Evolutionary conservation across 176 grass and related monocot species (phyloP).

Genomic region (Oryza glaberrima): DNA sequence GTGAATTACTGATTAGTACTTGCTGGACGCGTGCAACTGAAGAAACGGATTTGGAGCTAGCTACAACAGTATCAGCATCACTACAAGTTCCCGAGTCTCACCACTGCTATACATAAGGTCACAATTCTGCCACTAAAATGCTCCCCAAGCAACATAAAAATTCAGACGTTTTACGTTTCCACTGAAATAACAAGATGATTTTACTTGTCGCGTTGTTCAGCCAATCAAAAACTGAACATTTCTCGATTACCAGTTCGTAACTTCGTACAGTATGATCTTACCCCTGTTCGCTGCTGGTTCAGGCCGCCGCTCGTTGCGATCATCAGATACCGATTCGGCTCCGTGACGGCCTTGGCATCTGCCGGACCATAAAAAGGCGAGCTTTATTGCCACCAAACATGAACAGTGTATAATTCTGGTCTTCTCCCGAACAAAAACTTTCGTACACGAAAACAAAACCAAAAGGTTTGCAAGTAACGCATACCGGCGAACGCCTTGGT

Average conservation of each 20-base stretch:
- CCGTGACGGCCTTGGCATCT: constrained; percentile 59
- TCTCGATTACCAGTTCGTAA: constrained; percentile 1
- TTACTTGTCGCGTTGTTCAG: not conserved
- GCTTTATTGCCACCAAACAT: constrained; percentile 24
- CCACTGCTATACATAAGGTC: constrained; percentile 18
- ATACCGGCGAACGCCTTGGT: constrained; percentile 64
- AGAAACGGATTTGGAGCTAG: constrained; percentile 25
- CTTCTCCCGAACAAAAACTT: not conserved
- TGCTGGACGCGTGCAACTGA: constrained; percentile 42
- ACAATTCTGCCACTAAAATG: not conserved
- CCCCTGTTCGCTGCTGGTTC: constrained; percentile 99
- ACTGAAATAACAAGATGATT: not conserved
- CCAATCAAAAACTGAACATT: constrained; percentile 22
- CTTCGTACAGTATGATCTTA: constrained; percentile 40
- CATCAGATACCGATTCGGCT: constrained; percentile 78
- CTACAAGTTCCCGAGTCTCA: constrained; percentile 18
- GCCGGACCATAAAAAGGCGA: constrained; percentile 23
- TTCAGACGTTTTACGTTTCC: constrained; percentile 3
- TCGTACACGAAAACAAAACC: constrained; percentile 26
- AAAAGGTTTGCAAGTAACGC: not conserved
- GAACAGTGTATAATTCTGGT: constrained; percentile 16
- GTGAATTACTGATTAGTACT: constrained; percentile 41
- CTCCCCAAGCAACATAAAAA: not conserved
- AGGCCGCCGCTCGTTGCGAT: constrained; percentile 95
- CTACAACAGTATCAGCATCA: constrained; percentile 2